Evolutionary conservation across 2,329 filamentous ascomycete genomes (phyloP), one percentile per base, ranked within the genome.

Genomic region (Xylaria sp.): DNA sequence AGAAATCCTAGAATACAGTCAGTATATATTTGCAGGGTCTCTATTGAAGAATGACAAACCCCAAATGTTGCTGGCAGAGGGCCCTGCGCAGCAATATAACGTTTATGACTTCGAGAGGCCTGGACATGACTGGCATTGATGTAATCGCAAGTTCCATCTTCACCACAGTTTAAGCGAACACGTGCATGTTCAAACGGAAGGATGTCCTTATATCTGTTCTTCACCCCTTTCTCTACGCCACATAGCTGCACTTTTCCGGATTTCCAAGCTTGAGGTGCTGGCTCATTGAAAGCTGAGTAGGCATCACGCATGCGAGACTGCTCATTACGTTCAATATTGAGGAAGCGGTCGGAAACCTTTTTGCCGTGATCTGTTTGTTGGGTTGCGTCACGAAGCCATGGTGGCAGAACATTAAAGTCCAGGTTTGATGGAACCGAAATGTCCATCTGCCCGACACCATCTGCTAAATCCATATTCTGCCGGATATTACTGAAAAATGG

Each of bases 171-270:
- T 47, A 99, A 78, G 67, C 87, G 92, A 55, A 99, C 95, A 61
- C 95, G 83, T 2, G 92, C 89, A 76, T 99, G 95, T 72, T 98
- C 94, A 73, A 96, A 99, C 0, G 95, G 95, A 78, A 96, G 89
- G 58, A 98, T 97, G 69, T 97, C 96, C 79, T 97, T 98, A 80
- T 99, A 99, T 8, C 95, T 87, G 70, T 99, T 99, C 80, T 98
- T 98, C 17, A 84, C 87, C 7, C 95, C 95, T 75, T 97, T 95
- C 72, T 99, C 95, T 29, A 99, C 90, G 7, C 95, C 95, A 0
- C 91, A 95, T 53, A 99, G 87, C 69, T 92, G 90, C 7, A 96
- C 85, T 21, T 77, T 67, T 68, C 63, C 62, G 0, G 67, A 67
- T 9, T 68, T 67, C 8, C 68, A 49, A 43, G 54, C 61, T 17